phyloP scores from a whole-genome alignment of 495 filamentous ascomycete species.

The Neurospora sp. region DNA sequence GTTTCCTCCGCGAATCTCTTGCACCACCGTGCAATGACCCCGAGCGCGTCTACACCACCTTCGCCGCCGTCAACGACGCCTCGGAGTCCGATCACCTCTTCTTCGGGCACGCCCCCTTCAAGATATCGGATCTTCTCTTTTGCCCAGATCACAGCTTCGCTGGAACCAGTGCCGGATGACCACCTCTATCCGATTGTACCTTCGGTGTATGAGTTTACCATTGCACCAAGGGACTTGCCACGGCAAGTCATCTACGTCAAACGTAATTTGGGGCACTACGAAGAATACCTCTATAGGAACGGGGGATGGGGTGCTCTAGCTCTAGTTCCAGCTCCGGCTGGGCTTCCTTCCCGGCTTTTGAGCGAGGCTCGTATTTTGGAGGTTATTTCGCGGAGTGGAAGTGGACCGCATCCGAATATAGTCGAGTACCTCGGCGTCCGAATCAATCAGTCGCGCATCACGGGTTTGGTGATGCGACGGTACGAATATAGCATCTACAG shows the following conservation, averaged over 20 bases:
- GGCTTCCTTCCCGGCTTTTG: background rate
- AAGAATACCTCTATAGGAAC: background rate
- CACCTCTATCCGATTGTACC: background rate
- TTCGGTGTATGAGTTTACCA: background rate
- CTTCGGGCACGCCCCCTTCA: background rate
- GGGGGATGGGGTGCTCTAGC: background rate
- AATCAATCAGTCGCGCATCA: too few species aligned
- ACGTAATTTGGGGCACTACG: background rate
- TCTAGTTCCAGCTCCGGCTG: background rate
- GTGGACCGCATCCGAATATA: background rate
- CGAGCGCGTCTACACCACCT: background rate
- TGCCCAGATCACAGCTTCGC: background rate
- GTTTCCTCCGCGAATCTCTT: background rate
- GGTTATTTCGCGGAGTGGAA: too few species aligned
- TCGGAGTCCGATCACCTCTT: background rate
- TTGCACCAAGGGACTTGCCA: background rate
- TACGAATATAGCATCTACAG: too few species aligned
- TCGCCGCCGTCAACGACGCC: background rate
- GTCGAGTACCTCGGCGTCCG: background rate
- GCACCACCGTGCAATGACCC: too few species aligned
- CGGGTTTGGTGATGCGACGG: too few species aligned
- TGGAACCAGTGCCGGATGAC: background rate
- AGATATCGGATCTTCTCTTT: background rate
- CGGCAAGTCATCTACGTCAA: background rate
- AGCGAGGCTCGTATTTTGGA: background rate